Base-by-base conservation (phyloP, 73 alveolate species). In the Stentor roeselii region DNA sequence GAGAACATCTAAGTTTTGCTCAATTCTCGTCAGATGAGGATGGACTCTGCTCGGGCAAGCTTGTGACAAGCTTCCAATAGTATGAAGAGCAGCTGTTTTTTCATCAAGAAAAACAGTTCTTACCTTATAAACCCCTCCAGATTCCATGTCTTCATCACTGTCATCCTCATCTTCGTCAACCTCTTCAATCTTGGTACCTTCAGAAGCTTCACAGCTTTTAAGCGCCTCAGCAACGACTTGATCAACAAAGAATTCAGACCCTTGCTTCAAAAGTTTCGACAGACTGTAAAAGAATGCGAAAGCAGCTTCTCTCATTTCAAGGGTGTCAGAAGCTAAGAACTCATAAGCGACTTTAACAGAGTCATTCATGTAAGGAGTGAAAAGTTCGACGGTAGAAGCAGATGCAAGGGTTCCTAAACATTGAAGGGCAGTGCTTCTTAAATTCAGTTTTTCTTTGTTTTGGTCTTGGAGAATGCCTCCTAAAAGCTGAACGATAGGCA, bases 11-110 rank as follows among this genome's bases (percentile, higher is more conserved):
- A 67, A 11, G 34, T 67, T 67, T n/a, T n/a, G 42, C 11, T 21
- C 37, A 2, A 67, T 67, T 67, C 80, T 67, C 34, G 37, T 36
- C 80, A 67, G 14, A 40, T 11, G 14, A 11, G 80, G 50, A 27
- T 27, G 41, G 34, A 67, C 37, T 67, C 34, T 67, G 0, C 80
- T 67, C 21, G 84, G 84, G 3, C 74, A 39, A n/a, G 84, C 74
- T 30, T 15, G 30, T 36, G 84, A 15, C 21, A 76, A 39, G 3
- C n/a, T 15, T 31, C 84, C 84, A 2, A 76, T 31, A n/a, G 74
- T 37, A 76, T 76, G 84, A 21, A 76, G n/a, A 1, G 84, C 84
- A n/a, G 84, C 84, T 21, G 84, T 39, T 76, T 76, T 76, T 39
- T 76, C 84, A 40, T 76, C 84, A 14, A 76, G n/a, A 27, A 76